Evolutionary conservation across 1,284 basidiomycete genomes (phyloP), one percentile per base, ranked within the genome.

Genomic region (Blastosporella zonata): DNA sequence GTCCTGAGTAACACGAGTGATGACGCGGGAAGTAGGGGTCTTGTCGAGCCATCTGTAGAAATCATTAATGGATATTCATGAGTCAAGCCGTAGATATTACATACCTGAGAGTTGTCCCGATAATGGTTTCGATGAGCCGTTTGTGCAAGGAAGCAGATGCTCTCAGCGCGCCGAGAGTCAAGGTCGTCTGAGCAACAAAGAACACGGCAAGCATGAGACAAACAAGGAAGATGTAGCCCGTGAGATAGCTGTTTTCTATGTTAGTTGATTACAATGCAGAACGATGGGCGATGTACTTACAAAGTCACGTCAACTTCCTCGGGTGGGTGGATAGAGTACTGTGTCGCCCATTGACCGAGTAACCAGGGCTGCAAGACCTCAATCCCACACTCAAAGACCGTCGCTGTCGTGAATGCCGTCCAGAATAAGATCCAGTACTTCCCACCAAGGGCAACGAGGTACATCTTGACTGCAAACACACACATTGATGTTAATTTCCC

Each of bases 141-240:
- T 65, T 60, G 56, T 88, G 86, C 9, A 88, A 73, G 10, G 63
- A 62, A 37, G 72, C 68, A 0, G 81, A 81, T 2, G 84, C 84
- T 38, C 71, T 67, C 37, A 81, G 62, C 7, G 65, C 57, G n/a
- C 69, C 67, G 37, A 54, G 71, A 60, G 66, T 55, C 49, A 59
- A 72, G 12, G 65, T 49, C 1, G 67, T 55, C 31, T 47, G 47
- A 4, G 47, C 43, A 34, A 39, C 43, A 21, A 27, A 47, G 35
- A 52, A 47, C 0, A 50, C 54, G 2, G 34, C 42, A 66, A 63
- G 18, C 60, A 60, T 22, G 41, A 39, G 37, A 59, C 60, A 51
- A 10, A 29, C 33, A 13, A 55, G 46, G 20, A 44, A 29, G 6
- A 55, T 27, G 13, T 55, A 55, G 27, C 50, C 45, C 1, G 45